phyloP scores from a whole-genome alignment of 2,329 filamentous ascomycete species.

The Beauveria pseudobassiana region DNA sequence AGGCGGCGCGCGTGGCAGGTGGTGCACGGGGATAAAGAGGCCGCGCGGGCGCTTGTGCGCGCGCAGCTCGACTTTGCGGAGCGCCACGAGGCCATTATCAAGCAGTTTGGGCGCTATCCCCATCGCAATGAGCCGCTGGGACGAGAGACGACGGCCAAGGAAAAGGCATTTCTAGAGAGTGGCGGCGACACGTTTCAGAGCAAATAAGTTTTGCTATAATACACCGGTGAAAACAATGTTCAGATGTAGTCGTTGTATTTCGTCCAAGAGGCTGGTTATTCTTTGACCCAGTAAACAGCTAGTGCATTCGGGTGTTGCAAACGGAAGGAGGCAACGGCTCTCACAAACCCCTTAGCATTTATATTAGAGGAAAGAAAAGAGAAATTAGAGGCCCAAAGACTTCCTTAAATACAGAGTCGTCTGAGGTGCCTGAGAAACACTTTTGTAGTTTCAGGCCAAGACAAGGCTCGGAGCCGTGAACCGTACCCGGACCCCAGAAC shows the following conservation, averaged over 20 bases:
- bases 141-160: conserved; percentile 40
- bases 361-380: too few relatives aligned
- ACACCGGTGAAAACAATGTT: too few relatives aligned
- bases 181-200: conserved; percentile 33
- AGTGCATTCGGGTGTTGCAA: too few relatives aligned
- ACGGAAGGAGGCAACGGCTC: neutral
- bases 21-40: conserved; percentile 19
- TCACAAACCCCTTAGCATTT: neutral
- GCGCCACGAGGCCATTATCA: conserved; percentile 42
- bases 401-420: neutral
- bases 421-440: neutral
- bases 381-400: too few relatives aligned
- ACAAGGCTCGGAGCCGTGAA: neutral
- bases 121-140: conserved; percentile 47
- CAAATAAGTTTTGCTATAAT: neutral
- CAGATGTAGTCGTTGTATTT: too few relatives aligned
- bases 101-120: conserved; percentile 51
- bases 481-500: neutral
- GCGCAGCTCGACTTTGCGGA: conserved; percentile 28
- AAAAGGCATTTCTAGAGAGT: conserved; percentile 40
- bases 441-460: neutral
- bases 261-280: too few relatives aligned
- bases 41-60: conserved; percentile 19
- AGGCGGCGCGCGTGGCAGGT: conserved; percentile 21
- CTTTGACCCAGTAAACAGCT: too few relatives aligned